Evolutionary conservation across 1,284 basidiomycete species (phyloP), one percentile per base, ranked within the genome.

Genomic region (Pyrrhoderma lamaoense): DNA sequence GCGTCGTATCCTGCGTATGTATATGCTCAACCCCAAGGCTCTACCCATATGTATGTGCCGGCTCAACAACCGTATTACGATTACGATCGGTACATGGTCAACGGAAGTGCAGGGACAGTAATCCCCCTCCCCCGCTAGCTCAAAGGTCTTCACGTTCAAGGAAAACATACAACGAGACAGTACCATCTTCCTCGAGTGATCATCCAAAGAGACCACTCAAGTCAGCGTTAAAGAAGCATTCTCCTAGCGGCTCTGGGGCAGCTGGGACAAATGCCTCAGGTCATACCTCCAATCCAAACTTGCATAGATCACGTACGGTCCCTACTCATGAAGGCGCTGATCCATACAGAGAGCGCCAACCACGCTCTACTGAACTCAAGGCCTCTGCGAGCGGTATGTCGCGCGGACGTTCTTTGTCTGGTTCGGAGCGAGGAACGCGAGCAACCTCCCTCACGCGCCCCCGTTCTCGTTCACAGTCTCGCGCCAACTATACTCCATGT

Each of bases 161-260:
- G 27, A 44, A 49, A 51, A 37, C 38, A 50, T 31, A 56, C 62
- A 14, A 23, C 47, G 45, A 59, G 49, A 35, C 49, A 58, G 19
- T 55, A 50, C 27, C 27, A 5, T 31, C 27, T 5, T 31, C 27
- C 11, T n/a, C 31, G 11, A 42, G 45, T 9, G 35, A 51, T 16
- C 8, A 57, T 22, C 55, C 60, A 1, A 51, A 66, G 62, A 35
- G 51, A 52, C 69, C 70, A 2, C 67, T 79, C 43, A 83, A 74
- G 65, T 77, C 82, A 25, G 81, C 79, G 0, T 63, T 86, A 62
- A 85, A 80, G 64, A 80, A 74, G 57, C 52, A 59, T 8, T 23
- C 19, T 16, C 22, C 34, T 36, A 36, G 49, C 16, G 53, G 45
- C 13, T 35, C 53, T n/a, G 44, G 38, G 11, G 16, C 40, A 19